Percentiles rank a stretch among this genome's conserved stretches.
phyloP scores from a whole-genome alignment of 768 basidiomycete species.

The Rhodocollybia butyracea region DNA sequence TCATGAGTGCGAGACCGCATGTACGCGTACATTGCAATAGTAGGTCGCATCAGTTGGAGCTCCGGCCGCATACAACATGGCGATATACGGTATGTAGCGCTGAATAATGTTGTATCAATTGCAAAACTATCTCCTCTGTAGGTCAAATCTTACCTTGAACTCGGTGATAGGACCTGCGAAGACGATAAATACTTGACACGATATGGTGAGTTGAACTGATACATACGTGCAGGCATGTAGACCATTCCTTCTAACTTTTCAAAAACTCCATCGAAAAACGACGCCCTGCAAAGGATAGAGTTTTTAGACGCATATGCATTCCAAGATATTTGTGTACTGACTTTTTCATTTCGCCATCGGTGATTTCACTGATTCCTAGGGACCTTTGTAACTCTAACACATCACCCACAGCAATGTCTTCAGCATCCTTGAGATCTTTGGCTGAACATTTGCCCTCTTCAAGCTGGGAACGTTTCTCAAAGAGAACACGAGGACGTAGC shows the following conservation, averaged over 20 bases:
- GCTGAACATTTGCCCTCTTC: conserved; percentile 37
- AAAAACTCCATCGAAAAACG: conserved; percentile 67
- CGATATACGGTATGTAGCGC: conserved; percentile 47
- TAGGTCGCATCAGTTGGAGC: conserved; percentile 34
- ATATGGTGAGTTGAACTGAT: conserved; percentile 13
- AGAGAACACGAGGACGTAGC: conserved; percentile 49
- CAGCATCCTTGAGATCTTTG: conserved; percentile 43
- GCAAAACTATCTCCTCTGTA: not conserved
- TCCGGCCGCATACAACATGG: conserved; percentile 37
- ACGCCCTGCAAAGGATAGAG: conserved; percentile 30
- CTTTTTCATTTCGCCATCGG: conserved; percentile 57
- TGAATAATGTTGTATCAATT: conserved; percentile 13
- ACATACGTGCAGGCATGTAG: conserved; percentile 44
- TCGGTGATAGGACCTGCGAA: conserved; percentile 39
- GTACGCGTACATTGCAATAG: conserved; percentile 38
- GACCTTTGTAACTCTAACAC: conserved; percentile 53
- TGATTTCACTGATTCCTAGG: conserved; percentile 55
- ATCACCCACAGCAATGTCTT: conserved; percentile 51
- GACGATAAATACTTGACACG: conserved; percentile 6
- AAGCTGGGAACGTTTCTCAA: conserved; percentile 41
- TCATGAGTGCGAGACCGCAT: not conserved
- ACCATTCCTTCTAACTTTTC: conserved; percentile 65
- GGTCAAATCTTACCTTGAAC: conserved; percentile 41
- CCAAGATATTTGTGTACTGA: conserved; percentile 13
- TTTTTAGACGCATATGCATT: not conserved